Conservation (phyloP, 805 yeast species). For the Hanseniaspora hatyaiensis region DNA sequence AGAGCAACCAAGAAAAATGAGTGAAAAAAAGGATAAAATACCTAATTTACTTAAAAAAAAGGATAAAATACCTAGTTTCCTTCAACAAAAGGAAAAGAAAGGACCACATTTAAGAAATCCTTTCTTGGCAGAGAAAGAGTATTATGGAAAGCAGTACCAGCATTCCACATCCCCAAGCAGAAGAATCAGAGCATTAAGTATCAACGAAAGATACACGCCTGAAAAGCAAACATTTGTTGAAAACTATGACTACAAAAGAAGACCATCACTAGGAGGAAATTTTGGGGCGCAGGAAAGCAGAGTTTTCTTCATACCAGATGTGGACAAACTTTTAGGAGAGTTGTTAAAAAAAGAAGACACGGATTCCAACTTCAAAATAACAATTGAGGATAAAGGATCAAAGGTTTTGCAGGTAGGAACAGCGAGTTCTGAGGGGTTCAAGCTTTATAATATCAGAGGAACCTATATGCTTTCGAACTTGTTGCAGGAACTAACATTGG, state of each 20-base stretch:
- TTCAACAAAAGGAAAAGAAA: background rate
- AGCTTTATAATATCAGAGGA: conserved; percentile 63
- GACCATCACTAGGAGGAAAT: conserved; percentile 46
- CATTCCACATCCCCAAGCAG: conserved; percentile 15
- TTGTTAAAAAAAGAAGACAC: conserved; percentile 71
- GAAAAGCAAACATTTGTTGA: conserved; percentile 7
- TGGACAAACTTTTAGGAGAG: conserved; percentile 58
- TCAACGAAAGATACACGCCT: conserved; percentile 8
- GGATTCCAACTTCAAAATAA: conserved; percentile 70
- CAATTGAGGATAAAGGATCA: conserved; percentile 76
- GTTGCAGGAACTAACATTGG: conserved; percentile 79
- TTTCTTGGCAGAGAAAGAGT: conserved; percentile 9
- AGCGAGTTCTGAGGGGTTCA: conserved; percentile 71
- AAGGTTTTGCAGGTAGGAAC: conserved; percentile 73
- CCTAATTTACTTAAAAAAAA: background rate
- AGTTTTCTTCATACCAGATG: conserved; percentile 57
- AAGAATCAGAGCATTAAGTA: conserved; percentile 15
- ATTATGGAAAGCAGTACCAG: conserved; percentile 14
- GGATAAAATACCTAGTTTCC: background rate
- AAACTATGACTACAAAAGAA: conserved; percentile 31
- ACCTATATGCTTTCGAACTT: conserved; percentile 81
- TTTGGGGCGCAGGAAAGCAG: conserved; percentile 30
- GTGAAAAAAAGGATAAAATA: too few relatives aligned
- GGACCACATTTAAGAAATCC: conserved; percentile 6
- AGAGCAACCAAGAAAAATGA: too few relatives aligned